Percentiles rank a stretch among this genome's conserved stretches.
These are phyloP conservation scores for Saccharomycopsis crataegensis DNA, from an alignment of 1,139 yeast genomes.

Conservation along the genomic window DNA sequence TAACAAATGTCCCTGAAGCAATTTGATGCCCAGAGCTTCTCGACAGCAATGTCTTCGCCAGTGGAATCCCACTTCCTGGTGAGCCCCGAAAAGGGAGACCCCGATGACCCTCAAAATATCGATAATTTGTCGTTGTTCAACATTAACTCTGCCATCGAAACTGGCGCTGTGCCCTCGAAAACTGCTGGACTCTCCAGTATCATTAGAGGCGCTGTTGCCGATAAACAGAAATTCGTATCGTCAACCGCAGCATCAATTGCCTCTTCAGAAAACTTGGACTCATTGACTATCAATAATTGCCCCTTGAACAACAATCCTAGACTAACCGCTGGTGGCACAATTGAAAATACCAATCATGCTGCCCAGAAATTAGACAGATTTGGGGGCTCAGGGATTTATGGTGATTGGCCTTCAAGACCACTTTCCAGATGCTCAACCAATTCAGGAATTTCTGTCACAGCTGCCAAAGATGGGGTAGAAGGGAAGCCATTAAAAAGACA, in stretches of 20 bases:
- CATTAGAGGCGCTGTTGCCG: background rate
- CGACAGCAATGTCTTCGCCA: slow-evolving; percentile 3
- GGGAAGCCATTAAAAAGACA: slow-evolving; percentile 4
- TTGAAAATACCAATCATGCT: background rate
- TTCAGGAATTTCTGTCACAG: slow-evolving; percentile 11
- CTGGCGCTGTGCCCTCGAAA: background rate
- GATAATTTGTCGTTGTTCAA: slow-evolving; percentile 8
- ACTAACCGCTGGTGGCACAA: background rate
- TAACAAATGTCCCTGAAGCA: background rate
- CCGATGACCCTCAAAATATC: background rate
- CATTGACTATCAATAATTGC: background rate
- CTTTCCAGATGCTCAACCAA: slow-evolving; percentile 16
- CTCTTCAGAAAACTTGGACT: slow-evolving; percentile 12
- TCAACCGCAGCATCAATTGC: slow-evolving; percentile 20
- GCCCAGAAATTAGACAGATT: background rate
- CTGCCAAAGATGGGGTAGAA: slow-evolving; percentile 15
- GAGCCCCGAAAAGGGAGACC: background rate
- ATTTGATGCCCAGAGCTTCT: slow-evolving; percentile 1
- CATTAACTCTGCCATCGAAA: slow-evolving; percentile 4
- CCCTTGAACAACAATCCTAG: background rate
- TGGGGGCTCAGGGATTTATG: background rate
- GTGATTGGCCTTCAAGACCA: slow-evolving; percentile 13
- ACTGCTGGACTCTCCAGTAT: background rate
- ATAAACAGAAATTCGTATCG: slow-evolving; percentile 11
- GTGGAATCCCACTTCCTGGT: background rate